phyloP scores from a whole-genome alignment of 208 protist species.

The Crithidia fasciculata region DNA sequence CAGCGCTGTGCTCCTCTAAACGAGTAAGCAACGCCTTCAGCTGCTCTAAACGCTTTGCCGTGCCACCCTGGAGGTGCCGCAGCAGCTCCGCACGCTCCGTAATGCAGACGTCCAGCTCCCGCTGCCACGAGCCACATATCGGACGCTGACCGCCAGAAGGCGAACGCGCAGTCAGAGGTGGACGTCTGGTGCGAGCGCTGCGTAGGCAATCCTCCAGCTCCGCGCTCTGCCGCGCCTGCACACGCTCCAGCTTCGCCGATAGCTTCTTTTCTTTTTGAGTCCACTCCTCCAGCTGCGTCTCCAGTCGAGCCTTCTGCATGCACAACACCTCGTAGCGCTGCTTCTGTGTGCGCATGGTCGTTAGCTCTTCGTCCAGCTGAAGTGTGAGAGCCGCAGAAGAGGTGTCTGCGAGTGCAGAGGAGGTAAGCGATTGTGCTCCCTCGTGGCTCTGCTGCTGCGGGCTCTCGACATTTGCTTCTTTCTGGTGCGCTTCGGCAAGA shows the following conservation, averaged over 20 bases:
- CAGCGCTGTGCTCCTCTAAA: background rate
- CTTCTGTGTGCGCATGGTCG: conserved; percentile 15
- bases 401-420: background rate
- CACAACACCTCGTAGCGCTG: conserved; percentile 14
- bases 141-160: no score
- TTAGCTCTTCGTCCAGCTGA: conserved; percentile 15
- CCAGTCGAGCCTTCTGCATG: conserved; percentile 1
- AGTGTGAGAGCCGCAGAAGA: conserved; percentile 1
- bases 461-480: background rate
- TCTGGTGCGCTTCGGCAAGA: background rate
- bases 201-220: background rate
- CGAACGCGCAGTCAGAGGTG: background rate
- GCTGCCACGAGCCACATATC: background rate
- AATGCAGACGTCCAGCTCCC: conserved; percentile 18
- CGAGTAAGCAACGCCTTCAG: background rate
- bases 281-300: conserved; percentile 7
- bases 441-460: background rate
- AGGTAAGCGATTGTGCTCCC: background rate
- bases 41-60: background rate
- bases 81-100: conserved; percentile 14
- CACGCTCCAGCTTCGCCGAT: background rate
- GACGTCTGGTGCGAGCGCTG: background rate
- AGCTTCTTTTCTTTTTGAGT: background rate
- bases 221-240: background rate
- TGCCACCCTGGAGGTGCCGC: conserved; percentile 3